These are phyloP conservation scores for Apiotrichum sp. DNA, from an alignment of 1,284 basidiomycete species.

Conservation along the genomic window DNA sequence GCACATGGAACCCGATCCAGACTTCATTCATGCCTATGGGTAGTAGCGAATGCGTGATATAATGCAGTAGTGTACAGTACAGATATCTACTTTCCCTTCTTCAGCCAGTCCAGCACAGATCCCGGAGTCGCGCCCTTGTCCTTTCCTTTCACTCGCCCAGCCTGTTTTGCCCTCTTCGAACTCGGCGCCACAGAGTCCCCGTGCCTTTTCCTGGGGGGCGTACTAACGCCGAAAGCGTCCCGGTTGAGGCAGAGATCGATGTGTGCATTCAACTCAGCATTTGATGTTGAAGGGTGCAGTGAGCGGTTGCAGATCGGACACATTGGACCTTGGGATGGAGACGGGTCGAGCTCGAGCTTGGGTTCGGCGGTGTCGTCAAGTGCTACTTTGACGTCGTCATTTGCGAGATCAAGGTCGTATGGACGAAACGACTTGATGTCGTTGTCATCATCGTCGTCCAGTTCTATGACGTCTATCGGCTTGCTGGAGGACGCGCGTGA, in stretches of 20 bases:
- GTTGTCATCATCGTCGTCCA: constrained; percentile 18
- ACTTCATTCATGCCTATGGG: no score
- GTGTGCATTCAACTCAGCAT: constrained; percentile 42
- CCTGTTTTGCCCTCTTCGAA: background rate
- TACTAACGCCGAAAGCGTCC: constrained; percentile 26
- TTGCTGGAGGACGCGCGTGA: background rate
- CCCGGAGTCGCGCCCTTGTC: background rate
- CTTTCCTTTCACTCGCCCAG: background rate
- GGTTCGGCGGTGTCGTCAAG: constrained; percentile 1
- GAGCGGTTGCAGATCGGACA: constrained; percentile 40
- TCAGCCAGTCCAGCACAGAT: constrained; percentile 22
- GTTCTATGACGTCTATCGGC: constrained; percentile 5
- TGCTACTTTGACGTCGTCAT: no score
- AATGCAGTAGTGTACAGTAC: background rate
- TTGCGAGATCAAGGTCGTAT: no score
- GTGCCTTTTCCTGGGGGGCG: constrained; percentile 15
- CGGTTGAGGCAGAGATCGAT: constrained; percentile 43
- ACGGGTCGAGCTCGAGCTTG: constrained; percentile 9
- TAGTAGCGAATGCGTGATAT: no score
- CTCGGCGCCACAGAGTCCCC: background rate
- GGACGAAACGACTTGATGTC: constrained; percentile 8
- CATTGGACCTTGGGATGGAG: constrained; percentile 18
- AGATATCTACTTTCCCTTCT: background rate
- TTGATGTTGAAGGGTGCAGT: constrained; percentile 30
- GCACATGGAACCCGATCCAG: no score